Evolutionary conservation across 169 alveolate species (phyloP), one percentile per base, ranked within the genome.

Genomic region (Plasmodium ovale): DNA sequence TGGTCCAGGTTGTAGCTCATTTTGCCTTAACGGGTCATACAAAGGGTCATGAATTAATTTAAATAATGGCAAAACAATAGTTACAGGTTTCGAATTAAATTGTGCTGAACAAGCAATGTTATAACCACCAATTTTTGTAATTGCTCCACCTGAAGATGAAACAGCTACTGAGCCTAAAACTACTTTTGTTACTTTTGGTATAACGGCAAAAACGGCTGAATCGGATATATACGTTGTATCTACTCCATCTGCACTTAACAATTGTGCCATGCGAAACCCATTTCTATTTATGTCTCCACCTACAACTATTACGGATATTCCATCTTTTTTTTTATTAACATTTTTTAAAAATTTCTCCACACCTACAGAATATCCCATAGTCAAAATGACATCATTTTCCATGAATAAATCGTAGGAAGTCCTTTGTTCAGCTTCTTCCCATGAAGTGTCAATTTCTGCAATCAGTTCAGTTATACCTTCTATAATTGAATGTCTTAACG

Each of bases 401-500:
- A 67, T 79, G 65, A 79, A 79, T 31, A 79, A 62, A 39, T 79
- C 89, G 44, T 79, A 79, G 0, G 89, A 79, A 16, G 89, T 79
- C 65, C 89, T 79, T 79, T 79, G 89, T 79, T 79, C 89, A 49
- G 89, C 65, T 37, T 79, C 89, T 2, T 59, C 89, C 89, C 89
- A 79, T 1, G 89, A 79, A 21, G 69, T 49, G 19, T 79, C 89
- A 27, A 79, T 79, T 25, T 79, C 89, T 14, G 89, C 89, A 16
- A 79, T 79, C 4, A 79, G 12, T 64, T 79, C 89, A 0, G 77
- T 51, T 47, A 79, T 64, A 9, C 89, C 89, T 79, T 79, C 89
- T 29, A 79, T 79, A 29, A 79, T 79, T 54, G 89, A 79, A 79
- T 79, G 89, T 64, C 58, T 79, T 21, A 79, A 64, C 9, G 89